Evolutionary conservation across 2,329 filamentous ascomycete genomes (phyloP), one percentile per base, ranked within the genome.

Genomic region (Calonectria hawksworthii): DNA sequence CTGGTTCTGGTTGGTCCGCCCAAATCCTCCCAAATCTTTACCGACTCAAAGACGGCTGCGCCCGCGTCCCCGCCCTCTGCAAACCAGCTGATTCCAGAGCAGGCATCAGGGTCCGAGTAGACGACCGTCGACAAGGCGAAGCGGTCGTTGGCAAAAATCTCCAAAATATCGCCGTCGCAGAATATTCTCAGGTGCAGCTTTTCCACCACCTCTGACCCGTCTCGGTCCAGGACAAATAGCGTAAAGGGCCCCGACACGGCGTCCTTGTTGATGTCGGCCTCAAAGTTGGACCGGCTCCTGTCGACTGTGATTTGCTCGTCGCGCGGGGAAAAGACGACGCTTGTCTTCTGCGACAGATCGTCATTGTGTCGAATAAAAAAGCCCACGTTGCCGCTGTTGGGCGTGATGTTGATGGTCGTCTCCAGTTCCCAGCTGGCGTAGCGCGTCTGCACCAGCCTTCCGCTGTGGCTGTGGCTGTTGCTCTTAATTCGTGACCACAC

Each of bases 191-290:
- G 8, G 4, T 66, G 74, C 0, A 82, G 56, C 16, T 78, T 76
- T 26, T 82, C 81, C 8, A 80, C 9, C 11, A 68, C 71, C 11
- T 80, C 79, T 1, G 34, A 10, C 0, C 74, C 75, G 1, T 76
- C 36, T 1, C 47, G 32, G 6, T 79, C 67, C 0, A 54, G 47
- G 14, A 73, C 75, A 77, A 90, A 89, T 0, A 90, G 83, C 0
- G 88, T 90, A 69, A 89, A 88, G 0, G 88, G 87, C 0, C 86
- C 87, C 52, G 78, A 76, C 61, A 85, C 82, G 1, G 77, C 50
- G 5, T 77, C 78, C 30, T 87, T 86, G 41, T 85, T 83, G n/a
- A 88, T 83, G 14, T 83, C 81, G 0, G 75, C 41, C 30, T 86
- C 80, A 13, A 56, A 50, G 26, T 73, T 83, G 1, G 85, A 86